Conservation (phyloP, 345 rosid genomes). For the Mallotus nudiflorus region DNA sequence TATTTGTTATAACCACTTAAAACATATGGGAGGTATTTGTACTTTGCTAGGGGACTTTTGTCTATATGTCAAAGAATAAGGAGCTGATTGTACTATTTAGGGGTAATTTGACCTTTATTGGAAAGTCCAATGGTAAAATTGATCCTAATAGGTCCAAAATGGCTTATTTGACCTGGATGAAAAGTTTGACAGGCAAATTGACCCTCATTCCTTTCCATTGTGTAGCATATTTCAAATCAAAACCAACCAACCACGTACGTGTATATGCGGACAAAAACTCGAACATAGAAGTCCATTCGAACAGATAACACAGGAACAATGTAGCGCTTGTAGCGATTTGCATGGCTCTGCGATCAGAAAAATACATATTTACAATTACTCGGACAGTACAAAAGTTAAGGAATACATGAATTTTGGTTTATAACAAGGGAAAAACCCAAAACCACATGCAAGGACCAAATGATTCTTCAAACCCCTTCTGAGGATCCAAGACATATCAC, state of each 20-base stretch:
- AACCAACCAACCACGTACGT: slow-evolving; percentile 55
- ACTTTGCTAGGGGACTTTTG: too few species aligned
- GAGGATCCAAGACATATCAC: background rate
- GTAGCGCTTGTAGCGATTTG: slow-evolving; percentile 96
- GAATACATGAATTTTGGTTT: background rate
- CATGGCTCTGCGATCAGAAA: slow-evolving; percentile 76
- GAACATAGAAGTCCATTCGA: slow-evolving; percentile 92
- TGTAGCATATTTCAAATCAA: slow-evolving; percentile 1
- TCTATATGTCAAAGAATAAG: too few species aligned
- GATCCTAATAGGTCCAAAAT: too few species aligned
- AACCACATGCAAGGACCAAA: background rate
- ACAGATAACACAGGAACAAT: slow-evolving; percentile 95
- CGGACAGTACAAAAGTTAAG: background rate
- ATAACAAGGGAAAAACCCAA: background rate
- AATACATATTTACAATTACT: background rate
- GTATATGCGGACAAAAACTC: slow-evolving; percentile 92
- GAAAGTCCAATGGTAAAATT: too few species aligned
- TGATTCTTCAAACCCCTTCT: background rate
- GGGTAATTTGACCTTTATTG: too few species aligned
- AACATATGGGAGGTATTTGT: too few species aligned
- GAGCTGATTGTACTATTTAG: too few species aligned
- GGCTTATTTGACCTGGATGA: too few species aligned
- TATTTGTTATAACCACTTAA: too few species aligned
- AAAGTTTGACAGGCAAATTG: too few species aligned
- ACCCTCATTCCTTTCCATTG: too few species aligned